Conservation (phyloP, 257 asterid species). For the Solanum boliviense region DNA sequence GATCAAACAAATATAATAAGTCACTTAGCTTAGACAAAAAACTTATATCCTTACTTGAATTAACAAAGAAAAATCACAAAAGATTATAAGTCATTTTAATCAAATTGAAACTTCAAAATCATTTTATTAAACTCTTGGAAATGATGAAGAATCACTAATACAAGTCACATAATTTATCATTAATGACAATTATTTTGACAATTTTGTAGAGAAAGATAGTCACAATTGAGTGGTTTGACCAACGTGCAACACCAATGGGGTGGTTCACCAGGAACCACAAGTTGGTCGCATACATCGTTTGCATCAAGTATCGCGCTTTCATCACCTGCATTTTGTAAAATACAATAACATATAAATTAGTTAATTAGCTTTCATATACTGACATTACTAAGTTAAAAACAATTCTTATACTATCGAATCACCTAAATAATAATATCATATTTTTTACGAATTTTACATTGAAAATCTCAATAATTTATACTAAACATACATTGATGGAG, state of each 20-base stretch:
- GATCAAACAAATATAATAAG: too few species aligned
- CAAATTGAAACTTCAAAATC: not conserved
- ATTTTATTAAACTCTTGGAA: not conserved
- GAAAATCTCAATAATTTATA: not conserved
- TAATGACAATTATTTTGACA: not conserved
- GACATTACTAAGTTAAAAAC: fast-evolving
- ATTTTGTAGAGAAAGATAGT: too few species aligned
- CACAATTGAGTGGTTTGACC: not conserved
- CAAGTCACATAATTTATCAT: not conserved
- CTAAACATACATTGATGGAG: not conserved
- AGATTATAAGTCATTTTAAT: not conserved
- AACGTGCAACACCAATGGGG: not conserved
- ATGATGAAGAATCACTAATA: not conserved
- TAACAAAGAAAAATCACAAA: not conserved
- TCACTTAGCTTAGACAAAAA: too few species aligned
- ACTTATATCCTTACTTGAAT: not conserved
- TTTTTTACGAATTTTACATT: not conserved
- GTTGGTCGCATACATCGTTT: not conserved
- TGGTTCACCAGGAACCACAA: not conserved
- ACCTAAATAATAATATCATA: not conserved
- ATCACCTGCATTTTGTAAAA: not conserved
- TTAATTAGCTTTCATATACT: not conserved
- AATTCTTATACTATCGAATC: not conserved
- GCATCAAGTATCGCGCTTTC: not conserved
- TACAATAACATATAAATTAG: not conserved